Evolutionary conservation across 805 yeast genomes (phyloP).

Genomic region (Starmerella asiatica): DNA sequence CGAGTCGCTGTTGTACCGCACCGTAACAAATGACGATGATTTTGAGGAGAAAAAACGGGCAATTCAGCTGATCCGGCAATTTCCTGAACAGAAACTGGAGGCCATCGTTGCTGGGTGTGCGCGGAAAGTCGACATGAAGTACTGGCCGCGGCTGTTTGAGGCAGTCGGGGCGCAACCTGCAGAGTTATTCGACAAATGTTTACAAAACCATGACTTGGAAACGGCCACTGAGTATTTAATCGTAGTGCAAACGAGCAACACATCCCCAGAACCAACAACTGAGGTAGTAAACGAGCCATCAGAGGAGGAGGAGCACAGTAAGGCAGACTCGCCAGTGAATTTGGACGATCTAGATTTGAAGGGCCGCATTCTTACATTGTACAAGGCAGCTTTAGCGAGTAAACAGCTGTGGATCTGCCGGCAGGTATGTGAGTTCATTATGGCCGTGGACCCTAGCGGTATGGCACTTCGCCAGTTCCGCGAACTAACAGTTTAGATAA

Average conservation of each 20-base stretch:
- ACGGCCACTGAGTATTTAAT: slow-evolving; percentile 32
- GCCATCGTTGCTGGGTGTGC: slow-evolving; percentile 37
- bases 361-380: slow-evolving; percentile 18
- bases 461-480: slow-evolving; percentile 17
- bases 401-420: slow-evolving; percentile 28
- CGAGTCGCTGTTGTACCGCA: slow-evolving; percentile 30
- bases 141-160: slow-evolving; percentile 35
- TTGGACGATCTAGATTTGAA: slow-evolving; percentile 10
- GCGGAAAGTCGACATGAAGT: slow-evolving; percentile 43
- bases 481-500: not conserved
- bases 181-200: slow-evolving; percentile 27
- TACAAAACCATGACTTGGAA: slow-evolving; percentile 25
- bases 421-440: slow-evolving; percentile 30
- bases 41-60: slow-evolving; percentile 13
- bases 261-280: too few species aligned
- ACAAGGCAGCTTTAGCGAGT: slow-evolving; percentile 26
- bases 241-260: slow-evolving; percentile 27
- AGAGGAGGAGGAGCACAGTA: slow-evolving; percentile 9
- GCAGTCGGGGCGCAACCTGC: slow-evolving; percentile 27
- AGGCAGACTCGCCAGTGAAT: too few species aligned
- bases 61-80: slow-evolving; percentile 24
- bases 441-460: slow-evolving; percentile 28
- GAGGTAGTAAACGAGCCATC: slow-evolving; percentile 22
- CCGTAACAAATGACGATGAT: slow-evolving; percentile 13
- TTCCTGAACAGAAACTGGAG: slow-evolving; percentile 25